A percentile compares a stretch with the other conserved stretches of the same genome.
Evolutionary conservation across 805 yeast species (phyloP).

Genomic region (Wickerhamiella alocasiicola): DNA sequence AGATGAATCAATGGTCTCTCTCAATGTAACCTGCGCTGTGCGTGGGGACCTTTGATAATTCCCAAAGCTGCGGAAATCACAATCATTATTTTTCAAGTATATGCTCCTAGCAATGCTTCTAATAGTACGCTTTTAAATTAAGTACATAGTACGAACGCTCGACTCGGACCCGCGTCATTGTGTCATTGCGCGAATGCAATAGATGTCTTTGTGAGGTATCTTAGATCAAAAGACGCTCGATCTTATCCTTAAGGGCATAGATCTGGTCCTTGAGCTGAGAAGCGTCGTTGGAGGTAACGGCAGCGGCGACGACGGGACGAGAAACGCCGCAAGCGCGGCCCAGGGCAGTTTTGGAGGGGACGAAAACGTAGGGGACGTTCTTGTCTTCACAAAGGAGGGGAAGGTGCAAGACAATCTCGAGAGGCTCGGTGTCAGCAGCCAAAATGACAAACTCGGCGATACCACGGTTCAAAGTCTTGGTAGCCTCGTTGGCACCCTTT

Average conservation of each 20-base stretch:
- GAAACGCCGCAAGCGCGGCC: conserved; percentile 99
- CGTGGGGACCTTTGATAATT: too few relatives aligned
- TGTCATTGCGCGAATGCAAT: conserved; percentile 13
- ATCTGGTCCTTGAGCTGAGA: conserved; percentile 95
- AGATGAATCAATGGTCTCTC: too few relatives aligned
- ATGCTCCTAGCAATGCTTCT: too few relatives aligned
- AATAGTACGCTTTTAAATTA: too few relatives aligned
- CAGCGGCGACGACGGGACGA: conserved; percentile 97
- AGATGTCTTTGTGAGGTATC: conserved; percentile 1
- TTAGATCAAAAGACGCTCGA: conserved; percentile 90
- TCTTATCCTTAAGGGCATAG: conserved; percentile 96
- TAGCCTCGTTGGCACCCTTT: conserved; percentile 99
- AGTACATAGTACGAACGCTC: too few relatives aligned
- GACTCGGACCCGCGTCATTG: conserved; percentile 18
- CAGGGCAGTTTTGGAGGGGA: conserved; percentile 94
- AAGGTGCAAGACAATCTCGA: conserved; percentile 92
- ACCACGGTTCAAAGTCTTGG: conserved; percentile 98
- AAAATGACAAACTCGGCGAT: conserved; percentile 96
- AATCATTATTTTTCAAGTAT: too few relatives aligned
- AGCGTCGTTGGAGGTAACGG: conserved; percentile 96
- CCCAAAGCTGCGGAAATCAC: too few relatives aligned
- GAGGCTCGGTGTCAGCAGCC: conserved; percentile 99
- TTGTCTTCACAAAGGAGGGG: conserved; percentile 98
- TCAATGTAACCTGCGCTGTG: neutral
- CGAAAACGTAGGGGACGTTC: conserved; percentile 98